Evolutionary conservation across 2,329 filamentous ascomycete genomes (phyloP).

Genomic region (Alternaria arbusti): DNA sequence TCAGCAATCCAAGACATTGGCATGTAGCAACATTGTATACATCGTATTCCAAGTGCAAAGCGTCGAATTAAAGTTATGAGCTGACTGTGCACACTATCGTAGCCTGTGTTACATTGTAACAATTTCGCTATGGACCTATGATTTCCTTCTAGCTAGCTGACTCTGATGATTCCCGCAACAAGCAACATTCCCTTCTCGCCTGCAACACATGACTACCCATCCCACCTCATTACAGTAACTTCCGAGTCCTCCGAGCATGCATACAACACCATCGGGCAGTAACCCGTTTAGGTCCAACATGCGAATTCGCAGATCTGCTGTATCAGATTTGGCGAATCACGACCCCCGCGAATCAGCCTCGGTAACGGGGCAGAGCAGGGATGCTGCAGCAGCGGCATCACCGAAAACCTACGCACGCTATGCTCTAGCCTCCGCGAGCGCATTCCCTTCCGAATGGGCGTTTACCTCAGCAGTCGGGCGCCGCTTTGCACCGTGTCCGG

Average conservation of each 20-base stretch:
- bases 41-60: neutral
- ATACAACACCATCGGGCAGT: neutral
- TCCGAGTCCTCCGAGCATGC: neutral
- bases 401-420: neutral
- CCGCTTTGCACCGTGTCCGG: neutral
- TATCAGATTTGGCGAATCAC: neutral
- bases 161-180: neutral
- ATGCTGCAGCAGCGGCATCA: conserved; percentile 6
- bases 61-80: neutral
- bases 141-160: neutral
- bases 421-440: neutral
- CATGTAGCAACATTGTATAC: neutral
- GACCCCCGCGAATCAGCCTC: neutral
- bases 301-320: conserved; percentile 1
- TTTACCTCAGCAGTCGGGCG: neutral
- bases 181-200: neutral
- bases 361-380: neutral
- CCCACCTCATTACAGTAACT: neutral
- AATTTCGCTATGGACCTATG: neutral
- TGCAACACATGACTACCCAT: neutral
- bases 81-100: neutral
- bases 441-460: neutral
- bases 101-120: neutral
- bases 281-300: neutral
- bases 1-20: neutral